phyloP scores from a whole-genome alignment of 2,329 filamentous ascomycete genomes.

The Neonectria magnoliae region DNA sequence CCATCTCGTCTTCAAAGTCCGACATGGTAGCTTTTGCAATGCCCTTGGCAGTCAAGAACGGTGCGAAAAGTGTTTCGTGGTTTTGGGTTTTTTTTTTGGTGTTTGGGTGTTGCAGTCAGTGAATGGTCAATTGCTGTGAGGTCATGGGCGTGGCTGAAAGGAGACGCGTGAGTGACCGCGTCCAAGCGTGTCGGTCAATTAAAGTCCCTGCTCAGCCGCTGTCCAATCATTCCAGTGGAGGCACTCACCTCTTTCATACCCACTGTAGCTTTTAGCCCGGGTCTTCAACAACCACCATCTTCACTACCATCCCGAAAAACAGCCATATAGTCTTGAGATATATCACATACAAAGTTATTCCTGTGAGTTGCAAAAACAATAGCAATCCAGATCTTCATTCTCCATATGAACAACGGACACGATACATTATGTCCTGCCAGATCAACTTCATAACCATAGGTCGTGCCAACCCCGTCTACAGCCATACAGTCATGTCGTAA shows the following conservation, averaged over 20 bases:
- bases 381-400: background rate
- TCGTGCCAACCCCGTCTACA: conserved; percentile 18
- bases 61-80: background rate
- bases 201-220: conserved; percentile 34
- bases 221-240: background rate
- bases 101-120: conserved; percentile 11
- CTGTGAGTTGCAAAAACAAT: background rate
- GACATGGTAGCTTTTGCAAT: conserved; percentile 58
- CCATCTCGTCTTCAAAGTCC: conserved; percentile 70
- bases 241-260: conserved; percentile 23
- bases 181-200: conserved; percentile 44
- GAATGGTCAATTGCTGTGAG: conserved; percentile 29
- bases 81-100: background rate
- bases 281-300: background rate
- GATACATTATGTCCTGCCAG: conserved; percentile 1
- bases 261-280: no score
- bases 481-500: conserved; percentile 22
- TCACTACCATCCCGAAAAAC: background rate
- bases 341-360: background rate
- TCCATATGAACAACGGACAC: background rate
- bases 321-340: background rate
- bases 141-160: conserved; percentile 43
- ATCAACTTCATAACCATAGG: conserved; percentile 4
- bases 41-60: background rate
- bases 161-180: conserved; percentile 47